Conservation (phyloP, 345 rosid genomes). For the Kandelia obovata region DNA sequence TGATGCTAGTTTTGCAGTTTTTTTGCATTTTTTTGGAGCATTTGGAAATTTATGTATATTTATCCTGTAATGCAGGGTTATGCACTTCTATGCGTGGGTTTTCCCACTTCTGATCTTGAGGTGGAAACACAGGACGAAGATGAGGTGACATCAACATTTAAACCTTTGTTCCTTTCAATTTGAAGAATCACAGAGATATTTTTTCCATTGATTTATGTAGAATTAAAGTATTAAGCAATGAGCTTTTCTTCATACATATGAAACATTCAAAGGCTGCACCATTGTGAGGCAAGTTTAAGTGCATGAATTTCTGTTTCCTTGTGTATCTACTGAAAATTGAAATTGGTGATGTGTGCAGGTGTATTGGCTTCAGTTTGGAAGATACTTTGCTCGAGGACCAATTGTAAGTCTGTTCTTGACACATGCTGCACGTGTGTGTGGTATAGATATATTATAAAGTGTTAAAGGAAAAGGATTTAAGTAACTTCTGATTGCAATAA, state of each 20-base stretch:
- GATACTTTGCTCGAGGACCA: constrained; percentile 98
- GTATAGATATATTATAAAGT: neutral
- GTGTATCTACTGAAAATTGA: neutral
- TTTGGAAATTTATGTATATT: neutral
- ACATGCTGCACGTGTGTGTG: neutral
- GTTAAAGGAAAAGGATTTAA: neutral
- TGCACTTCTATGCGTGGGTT: constrained; percentile 93
- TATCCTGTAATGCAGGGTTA: constrained; percentile 55
- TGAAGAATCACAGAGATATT: too few relatives aligned
- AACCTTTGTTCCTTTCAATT: neutral
- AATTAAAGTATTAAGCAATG: too few relatives aligned
- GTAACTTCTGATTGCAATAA: neutral
- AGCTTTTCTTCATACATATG: too few relatives aligned
- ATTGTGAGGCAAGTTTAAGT: neutral
- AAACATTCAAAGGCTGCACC: neutral
- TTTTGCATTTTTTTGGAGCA: neutral
- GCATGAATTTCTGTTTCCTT: constrained; percentile 7
- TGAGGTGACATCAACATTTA: constrained; percentile 51
- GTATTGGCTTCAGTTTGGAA: constrained; percentile 97
- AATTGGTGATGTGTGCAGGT: constrained; percentile 46
- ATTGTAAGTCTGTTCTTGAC: constrained; percentile 54
- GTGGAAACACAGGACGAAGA: constrained; percentile 96
- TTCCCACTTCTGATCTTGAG: constrained; percentile 78
- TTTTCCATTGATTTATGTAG: too few relatives aligned
- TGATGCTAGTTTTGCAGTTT: neutral